These are phyloP conservation scores for Colletotrichum lupini DNA, from an alignment of 2,329 filamentous ascomycete species.

Conservation along the genomic window DNA sequence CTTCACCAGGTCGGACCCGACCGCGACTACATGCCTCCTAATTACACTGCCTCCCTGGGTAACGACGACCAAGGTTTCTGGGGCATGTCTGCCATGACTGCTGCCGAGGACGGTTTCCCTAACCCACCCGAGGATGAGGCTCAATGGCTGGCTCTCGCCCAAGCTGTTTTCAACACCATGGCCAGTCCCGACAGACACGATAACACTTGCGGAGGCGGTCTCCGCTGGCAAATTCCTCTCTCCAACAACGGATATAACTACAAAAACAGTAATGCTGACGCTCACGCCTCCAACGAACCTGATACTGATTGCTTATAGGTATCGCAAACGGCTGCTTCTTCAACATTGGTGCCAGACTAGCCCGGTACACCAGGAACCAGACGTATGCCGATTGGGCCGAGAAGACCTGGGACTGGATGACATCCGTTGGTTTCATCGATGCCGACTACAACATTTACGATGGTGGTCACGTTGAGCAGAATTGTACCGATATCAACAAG, in stretches of 20 bases:
- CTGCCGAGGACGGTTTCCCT: slow-evolving; percentile 72
- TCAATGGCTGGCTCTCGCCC: slow-evolving; percentile 73
- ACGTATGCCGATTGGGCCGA: slow-evolving; percentile 74
- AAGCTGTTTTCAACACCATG: slow-evolving; percentile 76
- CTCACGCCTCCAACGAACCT: slow-evolving; percentile 41
- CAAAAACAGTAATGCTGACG: slow-evolving; percentile 65
- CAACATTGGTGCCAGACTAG: slow-evolving; percentile 75
- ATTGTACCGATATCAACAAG: slow-evolving; percentile 66
- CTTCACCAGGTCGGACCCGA: slow-evolving; percentile 67
- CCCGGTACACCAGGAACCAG: slow-evolving; percentile 74
- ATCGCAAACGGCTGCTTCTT: slow-evolving; percentile 74
- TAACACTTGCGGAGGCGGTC: slow-evolving; percentile 73
- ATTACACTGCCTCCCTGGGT: slow-evolving; percentile 69
- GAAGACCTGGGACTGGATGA: slow-evolving; percentile 72
- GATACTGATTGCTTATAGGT: slow-evolving; percentile 42
- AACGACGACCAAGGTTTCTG: slow-evolving; percentile 79
- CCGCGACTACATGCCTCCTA: slow-evolving; percentile 69
- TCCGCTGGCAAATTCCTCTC: slow-evolving; percentile 82
- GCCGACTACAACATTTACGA: slow-evolving; percentile 70
- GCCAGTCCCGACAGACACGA: slow-evolving; percentile 72
- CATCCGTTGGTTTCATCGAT: slow-evolving; percentile 67
- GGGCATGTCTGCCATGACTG: slow-evolving; percentile 75
- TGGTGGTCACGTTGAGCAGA: slow-evolving; percentile 61
- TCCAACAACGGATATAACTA: slow-evolving; percentile 83
- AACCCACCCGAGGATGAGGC: slow-evolving; percentile 65